Evolutionary conservation across 2,329 filamentous ascomycete species (phyloP), one percentile per base, ranked within the genome.

Genomic region (Claviceps sp.): DNA sequence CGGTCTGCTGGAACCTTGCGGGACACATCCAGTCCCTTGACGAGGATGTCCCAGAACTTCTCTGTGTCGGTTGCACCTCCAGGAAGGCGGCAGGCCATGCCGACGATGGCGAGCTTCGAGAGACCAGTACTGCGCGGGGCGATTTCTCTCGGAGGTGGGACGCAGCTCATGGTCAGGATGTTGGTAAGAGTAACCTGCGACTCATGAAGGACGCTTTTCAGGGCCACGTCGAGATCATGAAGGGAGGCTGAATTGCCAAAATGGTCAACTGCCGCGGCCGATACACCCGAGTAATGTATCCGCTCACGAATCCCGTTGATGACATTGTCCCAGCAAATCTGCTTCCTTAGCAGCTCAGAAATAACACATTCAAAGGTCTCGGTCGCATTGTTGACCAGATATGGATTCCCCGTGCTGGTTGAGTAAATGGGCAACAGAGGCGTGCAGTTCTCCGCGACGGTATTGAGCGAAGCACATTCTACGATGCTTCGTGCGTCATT

Each of bases 71-170:
- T 75, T 0, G 66, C 65, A 4, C 64, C 66, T 5, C 71, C 71
- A 0, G 72, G 71, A 22, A 74, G 68, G 0, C 72, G 63, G 34
- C 72, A 72, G 1, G 67, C 67, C 57, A 67, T 70, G 50, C 88
- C 88, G 37, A 95, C 85, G 55, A 95, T 89, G 52, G 88, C 88
- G 55, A 95, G 79, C 66, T 89, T 90, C 1, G 61, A 62, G 9
- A 61, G 14, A 16, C n/a, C 13, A 11, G 42, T 34, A 6, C 43
- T 40, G 13, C 47, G 22, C 9, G 53, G 53, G 13, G 26, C 14
- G 26, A 22, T 44, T n/a, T 51, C 45, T n/a, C 29, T 37, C 6
- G 16, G 47, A 2, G 48, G 9, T 9, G 44, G 3, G 0, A 23
- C 22, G 11, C 20, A 45, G 22, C 36, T 29, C 40, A 20, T 38